These are phyloP conservation scores for Leptosphaerulina australis DNA, from an alignment of 2,329 filamentous ascomycete species.

Conservation along the genomic window DNA sequence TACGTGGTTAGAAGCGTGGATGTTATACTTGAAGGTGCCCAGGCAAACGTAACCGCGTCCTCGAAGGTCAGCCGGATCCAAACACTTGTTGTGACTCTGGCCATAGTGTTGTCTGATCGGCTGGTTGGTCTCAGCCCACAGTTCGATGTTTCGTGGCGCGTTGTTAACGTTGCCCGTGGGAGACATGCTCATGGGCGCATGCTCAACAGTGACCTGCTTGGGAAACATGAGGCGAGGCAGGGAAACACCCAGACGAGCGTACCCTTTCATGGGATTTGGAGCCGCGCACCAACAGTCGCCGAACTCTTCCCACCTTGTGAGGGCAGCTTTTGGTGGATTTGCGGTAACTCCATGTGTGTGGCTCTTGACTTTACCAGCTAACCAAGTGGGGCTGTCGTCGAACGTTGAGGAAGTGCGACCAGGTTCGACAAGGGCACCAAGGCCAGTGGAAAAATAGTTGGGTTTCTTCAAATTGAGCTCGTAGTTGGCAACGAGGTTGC, in stretches of 20 bases:
- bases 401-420: constrained; percentile 62
- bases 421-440: constrained; percentile 70
- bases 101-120: constrained; percentile 28
- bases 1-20: constrained; percentile 49
- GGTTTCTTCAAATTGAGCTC: constrained; percentile 52
- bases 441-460: constrained; percentile 74
- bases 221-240: constrained; percentile 48
- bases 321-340: constrained; percentile 60
- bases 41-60: constrained; percentile 49
- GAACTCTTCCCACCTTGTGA: constrained; percentile 74
- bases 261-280: constrained; percentile 55
- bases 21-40: constrained; percentile 50
- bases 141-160: constrained; percentile 53
- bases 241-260: constrained; percentile 68
- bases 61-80: constrained; percentile 18
- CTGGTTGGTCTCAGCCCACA: constrained; percentile 52
- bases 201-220: constrained; percentile 53
- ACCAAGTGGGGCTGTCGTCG: constrained; percentile 17
- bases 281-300: constrained; percentile 87
- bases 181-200: constrained; percentile 50
- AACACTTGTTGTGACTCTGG: constrained; percentile 22
- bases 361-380: neutral
- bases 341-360: constrained; percentile 22
- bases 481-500: constrained; percentile 41
- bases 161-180: constrained; percentile 45